A percentile compares a stretch with the other conserved stretches of the same genome.
phyloP scores from a whole-genome alignment of 768 basidiomycete species.

The Scleroderma bovista region DNA sequence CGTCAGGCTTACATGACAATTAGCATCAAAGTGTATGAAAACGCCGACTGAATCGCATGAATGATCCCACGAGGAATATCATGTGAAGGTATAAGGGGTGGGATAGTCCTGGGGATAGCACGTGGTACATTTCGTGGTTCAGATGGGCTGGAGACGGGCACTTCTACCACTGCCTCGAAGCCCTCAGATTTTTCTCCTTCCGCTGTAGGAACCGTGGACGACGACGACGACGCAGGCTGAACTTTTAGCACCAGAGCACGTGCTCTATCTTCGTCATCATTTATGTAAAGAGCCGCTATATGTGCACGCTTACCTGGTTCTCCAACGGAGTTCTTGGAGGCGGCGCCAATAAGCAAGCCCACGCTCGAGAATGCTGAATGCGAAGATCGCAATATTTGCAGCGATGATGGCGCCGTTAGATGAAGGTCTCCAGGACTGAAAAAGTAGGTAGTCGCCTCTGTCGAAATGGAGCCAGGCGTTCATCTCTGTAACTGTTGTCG shows the following conservation, averaged over 20 bases:
- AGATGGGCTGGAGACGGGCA: too few species aligned
- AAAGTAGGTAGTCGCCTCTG: constrained; percentile 58
- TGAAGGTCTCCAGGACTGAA: constrained; percentile 61
- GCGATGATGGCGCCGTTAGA: constrained; percentile 69
- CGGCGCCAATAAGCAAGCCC: constrained; percentile 55
- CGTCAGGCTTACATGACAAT: constrained; percentile 61
- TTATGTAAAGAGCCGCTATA: background rate
- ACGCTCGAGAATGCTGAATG: constrained; percentile 67
- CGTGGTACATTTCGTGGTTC: constrained; percentile 2
- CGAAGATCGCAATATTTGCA: constrained; percentile 64
- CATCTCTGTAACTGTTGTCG: constrained; percentile 38
- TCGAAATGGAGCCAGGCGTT: constrained; percentile 67
- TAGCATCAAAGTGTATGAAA: constrained; percentile 75
- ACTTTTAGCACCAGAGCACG: constrained; percentile 2
- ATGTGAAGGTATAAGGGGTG: constrained; percentile 62
- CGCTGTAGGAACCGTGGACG: background rate
- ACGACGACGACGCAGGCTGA: background rate
- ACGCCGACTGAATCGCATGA: constrained; percentile 54
- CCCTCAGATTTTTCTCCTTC: background rate
- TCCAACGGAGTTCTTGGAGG: constrained; percentile 54
- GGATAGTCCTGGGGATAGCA: constrained; percentile 32
- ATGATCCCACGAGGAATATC: constrained; percentile 69
- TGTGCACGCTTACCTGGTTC: constrained; percentile 38
- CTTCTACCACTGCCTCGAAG: constrained; percentile 1
- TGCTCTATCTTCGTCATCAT: constrained; percentile 10